Conservation (phyloP, 208 protist species). For the Wallacemonas rigidus region DNA sequence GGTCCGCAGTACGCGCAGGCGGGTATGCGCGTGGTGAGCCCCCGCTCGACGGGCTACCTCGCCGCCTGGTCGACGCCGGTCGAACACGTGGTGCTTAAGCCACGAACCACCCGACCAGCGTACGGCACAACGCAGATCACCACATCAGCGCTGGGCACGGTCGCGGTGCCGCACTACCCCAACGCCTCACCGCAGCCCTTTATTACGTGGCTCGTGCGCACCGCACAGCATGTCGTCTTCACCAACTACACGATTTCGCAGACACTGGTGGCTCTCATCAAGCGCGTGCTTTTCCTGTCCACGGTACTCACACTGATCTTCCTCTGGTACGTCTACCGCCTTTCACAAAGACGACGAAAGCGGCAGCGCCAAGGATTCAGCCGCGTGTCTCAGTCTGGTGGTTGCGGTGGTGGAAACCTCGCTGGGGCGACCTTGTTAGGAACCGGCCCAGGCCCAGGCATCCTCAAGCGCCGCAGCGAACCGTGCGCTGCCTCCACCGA, state of each 20-base stretch:
- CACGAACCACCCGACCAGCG: not conserved
- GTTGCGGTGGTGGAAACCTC: not conserved
- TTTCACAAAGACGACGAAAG: not conserved
- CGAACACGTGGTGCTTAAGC: not conserved
- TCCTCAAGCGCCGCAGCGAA: not conserved
- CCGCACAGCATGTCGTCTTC: conserved; percentile 33
- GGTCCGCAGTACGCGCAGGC: conserved; percentile 28
- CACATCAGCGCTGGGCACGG: conserved; percentile 17
- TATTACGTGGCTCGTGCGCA: conserved; percentile 35
- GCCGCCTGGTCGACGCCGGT: not conserved
- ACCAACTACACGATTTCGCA: conserved; percentile 27
- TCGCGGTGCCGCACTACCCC: conserved; percentile 24
- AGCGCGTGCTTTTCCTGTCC: not conserved
- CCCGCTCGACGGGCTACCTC: conserved; percentile 1
- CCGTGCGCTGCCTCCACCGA: not conserved
- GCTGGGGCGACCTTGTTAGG: conserved; percentile 1
- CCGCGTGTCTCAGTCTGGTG: not conserved
- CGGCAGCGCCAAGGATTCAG: conserved; percentile 1
- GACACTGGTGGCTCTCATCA: conserved; percentile 27
- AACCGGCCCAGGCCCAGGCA: not conserved
- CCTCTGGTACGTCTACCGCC: not conserved
- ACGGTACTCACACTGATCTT: not conserved
- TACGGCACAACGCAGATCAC: conserved; percentile 3
- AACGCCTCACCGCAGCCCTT: conserved; percentile 28
- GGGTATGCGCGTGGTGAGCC: conserved; percentile 3